Base-by-base conservation (phyloP, 352 stramenopile species). In the Pythium guiyangense region DNA sequence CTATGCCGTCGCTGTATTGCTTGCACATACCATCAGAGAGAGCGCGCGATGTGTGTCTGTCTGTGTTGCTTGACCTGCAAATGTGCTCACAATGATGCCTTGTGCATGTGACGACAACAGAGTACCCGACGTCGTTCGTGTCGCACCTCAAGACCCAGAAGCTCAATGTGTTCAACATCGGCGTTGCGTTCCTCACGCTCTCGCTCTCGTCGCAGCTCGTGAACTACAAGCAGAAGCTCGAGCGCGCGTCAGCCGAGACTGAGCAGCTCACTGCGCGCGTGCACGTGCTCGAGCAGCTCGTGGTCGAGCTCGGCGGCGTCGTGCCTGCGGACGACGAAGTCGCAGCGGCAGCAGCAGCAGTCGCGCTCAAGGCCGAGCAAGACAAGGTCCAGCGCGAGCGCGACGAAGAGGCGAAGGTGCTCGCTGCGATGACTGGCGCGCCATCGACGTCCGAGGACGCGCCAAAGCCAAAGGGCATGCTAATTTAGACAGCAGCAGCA, bases 141-240 rank as follows among this genome's bases (percentile, higher is more conserved):
- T 85, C 77, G 44, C 79, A 94, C 59, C 54, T 92, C 52, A 70
- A 70, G 61, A 90, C 70, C 22, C 78, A 94, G 63, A 90, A 90
- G 62, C 69, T 92, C 49, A 94, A 91, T 51, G 74, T 89, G 63
- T 94, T 92, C 63, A 92, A 92, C 70, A 88, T 94, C 49, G 82
- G 84, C 42, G 63, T 94, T 14, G 81, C 82, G 6, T 88, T 92
- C 66, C 66, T 94, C 55, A 90, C 84, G 63, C 67, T 94, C 35
- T 94, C 84, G 48, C 73, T 94, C n/a, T 90, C 84, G 48, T 89
- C 79, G 49, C 82, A 92, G 65, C 70, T 94, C 51, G 81, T 94
- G 29, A 73, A 73, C 45, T 80, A 79, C 73, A 90, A 89, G 62
- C 74, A 93, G 56, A 70, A 73, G 42, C 76, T 77, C 47, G 68